phyloP scores from a whole-genome alignment of 352 stramenopile species.

The Phytopythium boreale region DNA sequence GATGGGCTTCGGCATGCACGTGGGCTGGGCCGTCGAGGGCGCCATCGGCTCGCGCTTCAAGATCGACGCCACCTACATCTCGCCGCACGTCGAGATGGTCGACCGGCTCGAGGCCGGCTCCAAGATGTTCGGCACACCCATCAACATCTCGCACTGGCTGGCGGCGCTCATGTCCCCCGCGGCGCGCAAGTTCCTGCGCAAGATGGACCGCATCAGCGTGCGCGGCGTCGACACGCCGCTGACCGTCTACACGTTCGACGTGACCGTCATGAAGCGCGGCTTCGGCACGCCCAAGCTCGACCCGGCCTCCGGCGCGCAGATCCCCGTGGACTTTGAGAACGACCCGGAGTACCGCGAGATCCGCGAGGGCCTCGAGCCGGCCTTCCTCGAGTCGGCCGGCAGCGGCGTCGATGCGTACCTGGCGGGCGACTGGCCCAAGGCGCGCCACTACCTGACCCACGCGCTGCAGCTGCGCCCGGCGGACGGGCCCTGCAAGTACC shows the following conservation, averaged over 20 bases:
- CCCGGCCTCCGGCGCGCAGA: slow-evolving; percentile 48
- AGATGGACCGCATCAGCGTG: slow-evolving; percentile 86
- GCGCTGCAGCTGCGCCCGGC: slow-evolving; percentile 68
- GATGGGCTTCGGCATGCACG: slow-evolving; percentile 96
- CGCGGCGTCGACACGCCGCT: slow-evolving; percentile 77
- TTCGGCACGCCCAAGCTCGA: slow-evolving; percentile 77
- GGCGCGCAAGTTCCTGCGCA: slow-evolving; percentile 71
- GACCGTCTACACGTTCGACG: slow-evolving; percentile 87
- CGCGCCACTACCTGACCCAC: slow-evolving; percentile 67
- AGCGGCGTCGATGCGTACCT: slow-evolving; percentile 79
- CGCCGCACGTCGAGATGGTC: slow-evolving; percentile 92
- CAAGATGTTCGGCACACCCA: slow-evolving; percentile 88
- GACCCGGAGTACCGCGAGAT: slow-evolving; percentile 84
- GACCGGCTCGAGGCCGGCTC: slow-evolving; percentile 94
- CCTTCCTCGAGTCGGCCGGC: slow-evolving; percentile 65
- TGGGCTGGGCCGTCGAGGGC: slow-evolving; percentile 95
- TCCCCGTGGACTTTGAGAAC: slow-evolving; percentile 79
- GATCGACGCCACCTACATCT: slow-evolving; percentile 98
- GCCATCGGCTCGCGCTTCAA: slow-evolving; percentile 95
- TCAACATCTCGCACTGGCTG: slow-evolving; percentile 87
- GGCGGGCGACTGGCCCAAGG: slow-evolving; percentile 68
- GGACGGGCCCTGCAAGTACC: slow-evolving; percentile 89
- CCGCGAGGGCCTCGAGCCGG: slow-evolving; percentile 72
- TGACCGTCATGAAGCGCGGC: slow-evolving; percentile 73
- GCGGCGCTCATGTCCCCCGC: slow-evolving; percentile 60